A percentile compares a stretch with the other conserved stretches of the same genome.
Evolutionary conservation across 164 flowering plant species (phyloP).

Genomic region (Magnolia sinica): DNA sequence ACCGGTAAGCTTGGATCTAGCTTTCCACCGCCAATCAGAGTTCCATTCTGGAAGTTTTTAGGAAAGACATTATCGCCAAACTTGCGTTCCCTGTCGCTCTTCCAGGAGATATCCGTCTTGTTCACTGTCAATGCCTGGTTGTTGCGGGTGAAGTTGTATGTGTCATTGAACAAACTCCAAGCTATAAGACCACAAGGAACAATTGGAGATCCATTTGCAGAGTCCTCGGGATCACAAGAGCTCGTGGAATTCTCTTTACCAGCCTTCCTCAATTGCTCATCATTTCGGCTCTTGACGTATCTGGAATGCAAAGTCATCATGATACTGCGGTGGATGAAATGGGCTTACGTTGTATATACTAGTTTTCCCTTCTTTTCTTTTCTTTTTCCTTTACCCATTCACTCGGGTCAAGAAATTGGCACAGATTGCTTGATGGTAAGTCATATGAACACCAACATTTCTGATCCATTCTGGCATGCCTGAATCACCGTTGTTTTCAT

Average conservation of each 20-base stretch:
- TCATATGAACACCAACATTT: background rate
- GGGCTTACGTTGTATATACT: background rate
- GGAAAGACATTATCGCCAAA: constrained; percentile 85
- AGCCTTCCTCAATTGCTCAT: constrained; percentile 44
- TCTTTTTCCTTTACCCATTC: background rate
- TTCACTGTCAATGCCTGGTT: constrained; percentile 42
- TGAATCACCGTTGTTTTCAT: background rate
- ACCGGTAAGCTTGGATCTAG: constrained; percentile 56
- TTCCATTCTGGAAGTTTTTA: constrained; percentile 68
- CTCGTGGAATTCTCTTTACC: constrained; percentile 22
- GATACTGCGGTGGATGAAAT: background rate
- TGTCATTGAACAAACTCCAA: constrained; percentile 94
- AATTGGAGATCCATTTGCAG: constrained; percentile 29
- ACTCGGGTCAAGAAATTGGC: background rate
- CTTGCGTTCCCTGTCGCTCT: constrained; percentile 85
- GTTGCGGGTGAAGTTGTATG: constrained; percentile 58
- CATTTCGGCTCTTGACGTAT: constrained; percentile 90
- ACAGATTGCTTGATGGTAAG: background rate
- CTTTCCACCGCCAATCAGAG: constrained; percentile 60
- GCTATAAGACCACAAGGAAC: constrained; percentile 97
- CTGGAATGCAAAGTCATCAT: constrained; percentile 28
- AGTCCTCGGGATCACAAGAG: constrained; percentile 62
- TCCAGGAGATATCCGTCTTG: constrained; percentile 80
- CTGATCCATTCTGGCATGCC: background rate
- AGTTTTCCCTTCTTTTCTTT: background rate